Percentiles rank a stretch among this genome's conserved stretches.
Conservation (phyloP, 345 rosid genomes). For the Brassica juncea region DNA sequence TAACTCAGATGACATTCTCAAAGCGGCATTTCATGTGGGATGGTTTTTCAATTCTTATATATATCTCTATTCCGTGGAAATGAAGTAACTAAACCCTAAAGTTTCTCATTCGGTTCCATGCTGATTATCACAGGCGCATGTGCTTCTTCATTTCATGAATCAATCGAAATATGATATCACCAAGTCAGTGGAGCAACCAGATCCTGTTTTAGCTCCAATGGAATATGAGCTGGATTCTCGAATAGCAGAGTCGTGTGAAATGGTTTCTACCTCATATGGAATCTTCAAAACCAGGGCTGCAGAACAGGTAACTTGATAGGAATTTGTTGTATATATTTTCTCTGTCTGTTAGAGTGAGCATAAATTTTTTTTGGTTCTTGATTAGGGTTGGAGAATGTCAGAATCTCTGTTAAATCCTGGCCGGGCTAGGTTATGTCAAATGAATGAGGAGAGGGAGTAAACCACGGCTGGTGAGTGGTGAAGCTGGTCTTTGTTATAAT, state of each 20-base stretch:
- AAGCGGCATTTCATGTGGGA: slow-evolving; percentile 95
- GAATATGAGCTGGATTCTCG: slow-evolving; percentile 58
- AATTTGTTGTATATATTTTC: background rate
- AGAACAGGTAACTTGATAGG: slow-evolving; percentile 59
- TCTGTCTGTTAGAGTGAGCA: background rate
- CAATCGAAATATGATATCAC: slow-evolving; percentile 43
- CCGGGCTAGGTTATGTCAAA: slow-evolving; percentile 63
- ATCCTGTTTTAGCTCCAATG: slow-evolving; percentile 25
- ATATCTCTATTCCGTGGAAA: background rate
- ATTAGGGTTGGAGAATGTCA: slow-evolving; percentile 96
- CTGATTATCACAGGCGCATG: slow-evolving; percentile 67
- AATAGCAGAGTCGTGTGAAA: slow-evolving; percentile 75
- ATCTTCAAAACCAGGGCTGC: slow-evolving; percentile 74
- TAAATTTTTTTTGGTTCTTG: background rate
- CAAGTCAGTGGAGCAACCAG: slow-evolving; percentile 40
- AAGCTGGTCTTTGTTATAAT: slow-evolving; percentile 12
- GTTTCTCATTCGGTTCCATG: slow-evolving; percentile 22
- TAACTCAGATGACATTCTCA: slow-evolving; percentile 81
- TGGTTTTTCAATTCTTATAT: background rate
- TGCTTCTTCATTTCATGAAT: slow-evolving; percentile 79
- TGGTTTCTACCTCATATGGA: slow-evolving; percentile 72
- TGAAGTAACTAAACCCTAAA: background rate
- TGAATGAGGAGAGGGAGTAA: slow-evolving; percentile 31
- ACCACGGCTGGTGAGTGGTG: slow-evolving; percentile 8
- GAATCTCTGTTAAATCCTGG: slow-evolving; percentile 92